A percentile compares a stretch with the other conserved stretches of the same genome.
phyloP scores from a whole-genome alignment of 768 basidiomycete genomes.

The Mycena rebaudengoi region DNA sequence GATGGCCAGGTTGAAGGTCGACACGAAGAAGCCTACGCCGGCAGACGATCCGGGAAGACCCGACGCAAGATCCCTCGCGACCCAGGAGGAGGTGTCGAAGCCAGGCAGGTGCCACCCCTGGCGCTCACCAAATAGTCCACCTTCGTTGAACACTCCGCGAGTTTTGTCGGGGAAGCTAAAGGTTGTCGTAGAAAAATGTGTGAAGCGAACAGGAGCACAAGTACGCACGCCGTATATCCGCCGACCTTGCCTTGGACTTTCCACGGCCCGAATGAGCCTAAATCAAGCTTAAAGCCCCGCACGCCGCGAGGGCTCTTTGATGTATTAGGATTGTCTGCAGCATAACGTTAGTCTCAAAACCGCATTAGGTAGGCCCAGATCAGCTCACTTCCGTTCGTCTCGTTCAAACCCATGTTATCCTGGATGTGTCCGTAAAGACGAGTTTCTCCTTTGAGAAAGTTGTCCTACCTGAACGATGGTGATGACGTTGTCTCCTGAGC shows the following conservation, averaged over 20 bases:
- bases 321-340: conserved; percentile 52
- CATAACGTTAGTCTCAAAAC: not conserved
- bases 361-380: not conserved
- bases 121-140: conserved; percentile 76
- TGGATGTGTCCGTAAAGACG: conserved; percentile 31
- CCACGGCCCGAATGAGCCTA: conserved; percentile 69
- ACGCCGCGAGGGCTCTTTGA: conserved; percentile 83
- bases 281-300: conserved; percentile 75
- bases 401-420: conserved; percentile 86
- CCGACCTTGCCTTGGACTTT: conserved; percentile 81
- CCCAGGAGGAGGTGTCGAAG: conserved; percentile 72
- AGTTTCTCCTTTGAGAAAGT: not conserved
- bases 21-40: conserved; percentile 85
- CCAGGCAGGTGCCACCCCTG: conserved; percentile 80
- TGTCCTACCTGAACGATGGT: conserved; percentile 74
- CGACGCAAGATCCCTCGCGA: conserved; percentile 57
- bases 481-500: conserved; percentile 73
- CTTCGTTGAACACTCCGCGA: conserved; percentile 76
- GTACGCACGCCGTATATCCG: conserved; percentile 67
- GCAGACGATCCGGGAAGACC: conserved; percentile 67
- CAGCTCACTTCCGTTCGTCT: conserved; percentile 57
- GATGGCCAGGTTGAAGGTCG: conserved; percentile 72
- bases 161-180: conserved; percentile 80
- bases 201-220: not conserved
- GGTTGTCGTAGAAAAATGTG: conserved; percentile 37